Evolutionary conservation across 768 basidiomycete species (phyloP), one percentile per base, ranked within the genome.

Genomic region (Suillus hirtellus): DNA sequence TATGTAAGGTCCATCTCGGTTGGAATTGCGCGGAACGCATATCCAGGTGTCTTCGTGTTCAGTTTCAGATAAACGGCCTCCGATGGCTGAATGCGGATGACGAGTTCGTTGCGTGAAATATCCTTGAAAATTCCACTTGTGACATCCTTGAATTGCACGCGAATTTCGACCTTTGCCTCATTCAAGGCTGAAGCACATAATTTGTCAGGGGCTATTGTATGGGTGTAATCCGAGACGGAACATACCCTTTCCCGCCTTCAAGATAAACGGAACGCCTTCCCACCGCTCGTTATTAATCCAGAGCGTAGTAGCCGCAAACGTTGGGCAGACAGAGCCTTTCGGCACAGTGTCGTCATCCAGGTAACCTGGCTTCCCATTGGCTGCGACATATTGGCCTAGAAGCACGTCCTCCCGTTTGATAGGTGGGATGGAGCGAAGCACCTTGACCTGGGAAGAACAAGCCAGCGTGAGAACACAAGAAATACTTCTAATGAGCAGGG

Each of bases 1-100:
- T 99, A 99, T 21, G 96, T 97, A 68, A 99, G 78, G 80, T 99
- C 96, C 92, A 99, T 96, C 79, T 99, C 97, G 49, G 91, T 93
- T 37, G 95, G 95, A 66, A 99, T 86, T 52, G 93, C 93, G 49
- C 93, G 87, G 62, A 94, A 96, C 71, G 89, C 80, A 65, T 98
- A 83, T 21, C 96, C 96, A 59, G 96, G 96, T 2, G 88, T 87
- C 82, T 99, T 99, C 52, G 91, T 84, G 82, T 99, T 99, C 77
- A 98, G 78, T 81, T 99, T 99, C 70, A 99, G 83, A 80, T 99
- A 99, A 62, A 98, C 89, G 17, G 97, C 94, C 76, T 99, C 96
- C 50, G 88, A 88, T 9, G 96, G 96, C 75, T 98, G 96, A 71
- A 99, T 95, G 63, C 96, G 93, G 74, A 99, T 88, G 66, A 99